Conservation (phyloP, 257 asterid species). For the Fraxinus excelsior region DNA sequence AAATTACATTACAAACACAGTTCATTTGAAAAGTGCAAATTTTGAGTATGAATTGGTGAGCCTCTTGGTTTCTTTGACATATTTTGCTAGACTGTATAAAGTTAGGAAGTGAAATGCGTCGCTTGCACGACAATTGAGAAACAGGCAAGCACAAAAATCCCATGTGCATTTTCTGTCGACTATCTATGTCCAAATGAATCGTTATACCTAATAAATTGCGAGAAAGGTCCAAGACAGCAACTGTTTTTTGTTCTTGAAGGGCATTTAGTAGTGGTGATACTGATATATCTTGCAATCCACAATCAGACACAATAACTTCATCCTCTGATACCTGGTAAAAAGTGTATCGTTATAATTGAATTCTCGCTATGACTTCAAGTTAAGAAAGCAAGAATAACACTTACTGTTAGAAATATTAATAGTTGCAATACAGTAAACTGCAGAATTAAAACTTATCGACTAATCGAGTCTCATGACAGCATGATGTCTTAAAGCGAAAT, state of each 20-base stretch:
- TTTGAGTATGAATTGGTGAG: not conserved
- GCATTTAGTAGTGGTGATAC: constrained; percentile 78
- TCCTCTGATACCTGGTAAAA: constrained; percentile 81
- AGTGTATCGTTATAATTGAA: constrained; percentile 23
- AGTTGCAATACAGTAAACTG: too few species aligned
- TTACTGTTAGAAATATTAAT: too few species aligned
- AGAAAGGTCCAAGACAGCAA: constrained; percentile 82
- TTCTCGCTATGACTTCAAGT: constrained; percentile 1
- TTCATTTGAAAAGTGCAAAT: not conserved
- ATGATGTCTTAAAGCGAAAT: too few species aligned
- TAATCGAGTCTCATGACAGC: too few species aligned
- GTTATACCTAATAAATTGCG: constrained; percentile 78
- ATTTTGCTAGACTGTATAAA: constrained; percentile 1
- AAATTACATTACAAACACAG: not conserved
- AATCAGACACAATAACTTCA: constrained; percentile 72
- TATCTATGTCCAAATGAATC: not conserved
- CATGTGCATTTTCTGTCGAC: constrained; percentile 7
- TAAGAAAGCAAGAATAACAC: not conserved
- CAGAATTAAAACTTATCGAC: too few species aligned
- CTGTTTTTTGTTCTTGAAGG: constrained; percentile 67
- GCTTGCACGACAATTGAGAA: constrained; percentile 15
- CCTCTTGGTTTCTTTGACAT: not conserved
- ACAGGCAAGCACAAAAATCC: constrained; percentile 19
- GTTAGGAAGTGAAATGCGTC: constrained; percentile 10
- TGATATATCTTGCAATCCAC: constrained; percentile 80